Evolutionary conservation across 2,329 filamentous ascomycete species (phyloP), one percentile per base, ranked within the genome.

Genomic region (Arthrinium puccinioides): DNA sequence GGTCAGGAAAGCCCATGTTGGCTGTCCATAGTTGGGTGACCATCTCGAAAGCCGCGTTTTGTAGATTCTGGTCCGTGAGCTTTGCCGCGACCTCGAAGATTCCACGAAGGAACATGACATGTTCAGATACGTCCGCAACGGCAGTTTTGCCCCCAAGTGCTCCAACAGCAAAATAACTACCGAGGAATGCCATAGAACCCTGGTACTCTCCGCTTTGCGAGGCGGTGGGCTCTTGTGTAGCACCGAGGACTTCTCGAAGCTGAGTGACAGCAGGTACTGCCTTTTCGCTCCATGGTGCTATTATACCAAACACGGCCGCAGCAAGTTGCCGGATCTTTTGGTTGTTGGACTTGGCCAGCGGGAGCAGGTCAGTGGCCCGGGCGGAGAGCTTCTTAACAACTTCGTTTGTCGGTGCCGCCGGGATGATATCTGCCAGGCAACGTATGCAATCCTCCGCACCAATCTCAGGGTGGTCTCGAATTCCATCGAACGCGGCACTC

Each of bases 271-370:
- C 51, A 10, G 58, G 51, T 1, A 61, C 47, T 3, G 67, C 49
- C 39, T 68, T 69, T 6, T 49, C 52, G 4, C 69, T 67, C 55
- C 90, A 84, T 0, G 87, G 82, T 1, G 75, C 79, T 5, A 96
- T 61, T 10, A 95, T 82, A 1, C 88, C 89, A 48, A 88, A 77
- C 0, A 79, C 74, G 42, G 79, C 79, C 13, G 87, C 80, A 2
- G 81, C 80, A 20, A 82, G 66, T 25, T 69, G 66, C 24, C 89
- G 74, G 6, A 83, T 70, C 38, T 78, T 72, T 43, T 78, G 72
- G 46, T 84, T 82, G 54, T 89, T 92, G 6, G 84, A 87, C 43
- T 70, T 71, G 37, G 89, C 66, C 9, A 81, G 65, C 8, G 69
- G 63, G 19, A 82, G 57, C 14, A 94, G 61, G 31, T 72, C 67